Evolutionary conservation across 139 green algal genomes (phyloP).

Genomic region (Pedinophyceae sp.): DNA sequence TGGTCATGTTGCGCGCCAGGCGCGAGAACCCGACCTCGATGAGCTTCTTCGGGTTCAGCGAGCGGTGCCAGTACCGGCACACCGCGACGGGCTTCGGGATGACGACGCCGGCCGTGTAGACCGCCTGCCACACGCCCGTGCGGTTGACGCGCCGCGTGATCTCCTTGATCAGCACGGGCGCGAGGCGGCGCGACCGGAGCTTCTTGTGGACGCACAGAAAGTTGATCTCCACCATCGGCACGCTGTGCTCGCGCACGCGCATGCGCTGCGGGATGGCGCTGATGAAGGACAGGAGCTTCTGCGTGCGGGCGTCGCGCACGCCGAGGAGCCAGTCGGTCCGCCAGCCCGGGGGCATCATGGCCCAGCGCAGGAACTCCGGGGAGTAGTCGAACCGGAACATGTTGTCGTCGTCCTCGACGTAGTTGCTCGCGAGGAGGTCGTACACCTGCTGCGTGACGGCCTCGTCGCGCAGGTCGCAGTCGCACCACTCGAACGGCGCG

Average conservation of each 20-base stretch:
- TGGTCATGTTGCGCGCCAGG: conserved; percentile 67
- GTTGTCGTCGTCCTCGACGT: conserved; percentile 95
- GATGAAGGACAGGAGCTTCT: conserved; percentile 88
- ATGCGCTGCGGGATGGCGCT: conserved; percentile 51
- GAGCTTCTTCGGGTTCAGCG: conserved; percentile 90
- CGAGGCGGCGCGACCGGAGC: conserved; percentile 82
- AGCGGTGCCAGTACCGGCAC: conserved; percentile 91
- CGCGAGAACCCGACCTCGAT: conserved; percentile 82
- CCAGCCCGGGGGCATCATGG: conserved; percentile 71
- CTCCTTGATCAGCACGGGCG: conserved; percentile 96
- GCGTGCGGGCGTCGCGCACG: conserved; percentile 21
- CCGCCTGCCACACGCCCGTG: conserved; percentile 79
- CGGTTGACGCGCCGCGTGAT: conserved; percentile 82
- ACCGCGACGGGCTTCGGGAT: conserved; percentile 77
- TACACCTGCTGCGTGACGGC: conserved; percentile 58
- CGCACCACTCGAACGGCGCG: conserved; percentile 71
- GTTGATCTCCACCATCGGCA: conserved; percentile 92
- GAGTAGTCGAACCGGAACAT: conserved; percentile 94
- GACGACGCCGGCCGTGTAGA: conserved; percentile 90
- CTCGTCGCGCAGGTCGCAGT: conserved; percentile 60
- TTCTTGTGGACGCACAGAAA: conserved; percentile 99
- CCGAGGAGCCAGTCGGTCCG: conserved; percentile 65
- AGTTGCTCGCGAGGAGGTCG: conserved; percentile 79
- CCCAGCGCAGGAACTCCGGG: conserved; percentile 73
- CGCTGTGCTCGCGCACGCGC: conserved; percentile 18